Conservation (phyloP, 1,284 basidiomycete species). For the Earliella scabrosa region DNA sequence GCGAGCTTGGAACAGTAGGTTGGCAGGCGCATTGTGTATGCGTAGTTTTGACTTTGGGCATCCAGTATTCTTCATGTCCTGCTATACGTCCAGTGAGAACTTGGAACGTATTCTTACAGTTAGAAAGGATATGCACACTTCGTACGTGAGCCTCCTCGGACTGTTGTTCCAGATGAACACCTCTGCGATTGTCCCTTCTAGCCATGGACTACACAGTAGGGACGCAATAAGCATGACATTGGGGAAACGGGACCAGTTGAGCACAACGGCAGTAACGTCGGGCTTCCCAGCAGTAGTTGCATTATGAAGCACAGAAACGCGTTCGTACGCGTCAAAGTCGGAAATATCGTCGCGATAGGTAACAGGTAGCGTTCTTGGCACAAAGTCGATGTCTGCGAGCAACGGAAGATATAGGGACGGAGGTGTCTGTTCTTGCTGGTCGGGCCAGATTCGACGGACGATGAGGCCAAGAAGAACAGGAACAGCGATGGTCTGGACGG, state of each 20-base stretch:
- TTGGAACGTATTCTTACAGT: no score
- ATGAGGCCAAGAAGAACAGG: slow-evolving; percentile 22
- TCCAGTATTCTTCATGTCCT: slow-evolving; percentile 52
- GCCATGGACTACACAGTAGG: slow-evolving; percentile 50
- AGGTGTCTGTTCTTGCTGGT: slow-evolving; percentile 17
- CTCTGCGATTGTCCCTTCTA: slow-evolving; percentile 52
- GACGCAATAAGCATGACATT: slow-evolving; percentile 62
- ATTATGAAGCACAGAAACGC: slow-evolving; percentile 19
- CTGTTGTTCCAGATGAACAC: slow-evolving; percentile 72
- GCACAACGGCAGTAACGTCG: slow-evolving; percentile 56
- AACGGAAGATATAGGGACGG: slow-evolving; percentile 25
- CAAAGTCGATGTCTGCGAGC: slow-evolving; percentile 28
- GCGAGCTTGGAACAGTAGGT: slow-evolving; percentile 68
- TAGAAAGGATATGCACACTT: slow-evolving; percentile 38
- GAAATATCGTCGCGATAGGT: slow-evolving; percentile 20
- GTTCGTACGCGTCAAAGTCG: slow-evolving; percentile 21
- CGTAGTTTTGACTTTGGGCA: slow-evolving; percentile 50
- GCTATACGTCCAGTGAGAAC: no score
- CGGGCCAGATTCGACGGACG: slow-evolving; percentile 14
- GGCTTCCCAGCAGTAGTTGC: slow-evolving; percentile 17
- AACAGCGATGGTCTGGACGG: slow-evolving; percentile 24
- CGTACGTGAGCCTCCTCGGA: slow-evolving; percentile 44
- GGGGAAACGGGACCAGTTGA: slow-evolving; percentile 67
- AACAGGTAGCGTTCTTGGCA: slow-evolving; percentile 23
- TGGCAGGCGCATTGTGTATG: slow-evolving; percentile 61